These are phyloP conservation scores for Nigrospora osmanthi DNA, from an alignment of 2,329 filamentous ascomycete species.

Conservation along the genomic window DNA sequence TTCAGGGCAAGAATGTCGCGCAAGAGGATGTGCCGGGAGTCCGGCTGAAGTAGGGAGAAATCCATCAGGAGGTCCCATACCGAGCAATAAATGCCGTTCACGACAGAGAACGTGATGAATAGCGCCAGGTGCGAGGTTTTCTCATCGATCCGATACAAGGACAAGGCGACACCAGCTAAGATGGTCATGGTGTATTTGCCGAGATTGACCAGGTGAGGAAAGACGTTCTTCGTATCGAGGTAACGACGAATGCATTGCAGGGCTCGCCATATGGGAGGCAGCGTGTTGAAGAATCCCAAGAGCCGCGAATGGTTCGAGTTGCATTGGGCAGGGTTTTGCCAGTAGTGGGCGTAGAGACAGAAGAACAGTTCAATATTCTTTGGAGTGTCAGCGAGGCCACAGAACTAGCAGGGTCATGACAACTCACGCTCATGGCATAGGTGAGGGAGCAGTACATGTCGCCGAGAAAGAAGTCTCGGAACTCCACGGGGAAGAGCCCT, in stretches of 20 bases:
- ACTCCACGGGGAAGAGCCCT: slow-evolving; percentile 88
- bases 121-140: slow-evolving; percentile 50
- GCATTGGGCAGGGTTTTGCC: slow-evolving; percentile 67
- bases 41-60: slow-evolving; percentile 80
- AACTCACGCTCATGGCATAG: slow-evolving; percentile 75
- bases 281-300: slow-evolving; percentile 74
- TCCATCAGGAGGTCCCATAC: slow-evolving; percentile 97
- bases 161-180: slow-evolving; percentile 67
- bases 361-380: slow-evolving; percentile 91
- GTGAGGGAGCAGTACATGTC: slow-evolving; percentile 97
- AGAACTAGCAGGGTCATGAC: too few relatives aligned
- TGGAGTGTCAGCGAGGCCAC: slow-evolving; percentile 10
- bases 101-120: slow-evolving; percentile 72
- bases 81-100: slow-evolving; percentile 78
- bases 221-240: slow-evolving; percentile 74
- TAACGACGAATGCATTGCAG: slow-evolving; percentile 89
- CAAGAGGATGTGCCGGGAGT: slow-evolving; percentile 58
- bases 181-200: slow-evolving; percentile 89
- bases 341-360: slow-evolving; percentile 77
- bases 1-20: slow-evolving; percentile 77
- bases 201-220: slow-evolving; percentile 87
- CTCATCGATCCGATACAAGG: slow-evolving; percentile 71
- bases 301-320: slow-evolving; percentile 79
- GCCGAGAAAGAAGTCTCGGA: slow-evolving; percentile 93
- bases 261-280: slow-evolving; percentile 86